These are phyloP conservation scores for Massariosphaeria phaeospora DNA, from an alignment of 495 filamentous ascomycete genomes.

Conservation along the genomic window DNA sequence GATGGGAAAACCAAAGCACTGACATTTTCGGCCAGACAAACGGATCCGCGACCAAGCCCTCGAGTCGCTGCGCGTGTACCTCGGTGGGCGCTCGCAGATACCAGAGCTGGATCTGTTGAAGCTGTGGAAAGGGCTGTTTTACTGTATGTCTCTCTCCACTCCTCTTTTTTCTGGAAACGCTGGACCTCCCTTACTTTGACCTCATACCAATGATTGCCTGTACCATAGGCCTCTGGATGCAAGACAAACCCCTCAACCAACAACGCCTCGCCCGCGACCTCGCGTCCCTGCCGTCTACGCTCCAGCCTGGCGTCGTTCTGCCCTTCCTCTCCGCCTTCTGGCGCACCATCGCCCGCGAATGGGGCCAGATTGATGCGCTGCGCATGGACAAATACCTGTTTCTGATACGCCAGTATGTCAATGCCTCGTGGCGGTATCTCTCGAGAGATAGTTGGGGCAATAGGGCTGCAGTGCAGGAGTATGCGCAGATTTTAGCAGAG, in stretches of 20 bases:
- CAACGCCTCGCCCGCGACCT: conserved; percentile 77
- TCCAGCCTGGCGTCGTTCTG: conserved; percentile 58
- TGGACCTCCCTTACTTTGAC: too few relatives aligned
- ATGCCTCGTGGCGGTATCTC: conserved; percentile 58
- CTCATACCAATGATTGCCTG: too few relatives aligned
- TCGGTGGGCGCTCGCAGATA: conserved; percentile 62
- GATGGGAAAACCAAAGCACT: conserved; percentile 10
- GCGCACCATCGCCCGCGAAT: conserved; percentile 80
- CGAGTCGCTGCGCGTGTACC: conserved; percentile 70
- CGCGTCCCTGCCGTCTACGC: conserved; percentile 61
- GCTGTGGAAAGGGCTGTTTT: conserved; percentile 96
- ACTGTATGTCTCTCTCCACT: conserved; percentile 52
- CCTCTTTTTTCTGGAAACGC: too few relatives aligned
- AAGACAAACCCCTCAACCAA: conserved; percentile 79
- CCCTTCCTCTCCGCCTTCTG: conserved; percentile 76
- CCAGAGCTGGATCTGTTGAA: conserved; percentile 75
- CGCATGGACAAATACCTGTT: conserved; percentile 91
- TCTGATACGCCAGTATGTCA: conserved; percentile 72
- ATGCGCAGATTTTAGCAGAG: conserved; percentile 40
- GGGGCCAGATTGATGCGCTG: conserved; percentile 73
- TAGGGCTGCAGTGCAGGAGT: conserved; percentile 34
- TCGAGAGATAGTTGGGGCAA: conserved; percentile 39
- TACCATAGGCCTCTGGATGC: conserved; percentile 74
- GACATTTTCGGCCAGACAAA: conserved; percentile 22
- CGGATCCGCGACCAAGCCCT: conserved; percentile 41